phyloP scores from a whole-genome alignment of 306 rosid genomes.

The Gastrolobium bilobum region DNA sequence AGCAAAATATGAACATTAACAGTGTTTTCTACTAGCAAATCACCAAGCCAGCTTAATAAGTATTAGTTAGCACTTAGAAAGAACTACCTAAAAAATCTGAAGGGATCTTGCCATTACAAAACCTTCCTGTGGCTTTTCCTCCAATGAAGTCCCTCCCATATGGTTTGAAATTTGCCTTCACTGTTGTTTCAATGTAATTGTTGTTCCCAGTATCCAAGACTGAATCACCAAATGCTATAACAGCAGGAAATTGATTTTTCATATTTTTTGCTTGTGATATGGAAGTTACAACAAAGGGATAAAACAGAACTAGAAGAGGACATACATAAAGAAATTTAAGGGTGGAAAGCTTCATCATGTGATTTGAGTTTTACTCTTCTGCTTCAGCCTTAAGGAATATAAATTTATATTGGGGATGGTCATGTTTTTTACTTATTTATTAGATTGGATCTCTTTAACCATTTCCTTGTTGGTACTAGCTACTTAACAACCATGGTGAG shows the following conservation, averaged over 20 bases:
- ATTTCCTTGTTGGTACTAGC: slow-evolving; percentile 12
- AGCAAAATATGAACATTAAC: slow-evolving; percentile 15
- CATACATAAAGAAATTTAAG: slow-evolving; percentile 14
- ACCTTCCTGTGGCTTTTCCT: slow-evolving; percentile 50
- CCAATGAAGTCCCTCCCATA: slow-evolving; percentile 51
- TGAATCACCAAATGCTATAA: slow-evolving; percentile 52
- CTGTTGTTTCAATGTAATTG: slow-evolving; percentile 27
- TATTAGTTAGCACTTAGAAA: slow-evolving; percentile 19
- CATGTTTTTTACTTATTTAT: slow-evolving; percentile 2
- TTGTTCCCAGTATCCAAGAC: slow-evolving; percentile 54
- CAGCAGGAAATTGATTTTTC: slow-evolving; percentile 40
- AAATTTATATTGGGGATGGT: slow-evolving; percentile 8
- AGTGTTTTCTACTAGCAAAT: background rate
- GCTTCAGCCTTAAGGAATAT: background rate
- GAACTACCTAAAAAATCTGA: slow-evolving; percentile 49
- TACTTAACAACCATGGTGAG: slow-evolving; percentile 23
- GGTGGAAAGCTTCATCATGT: slow-evolving; percentile 44
- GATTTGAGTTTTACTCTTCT: slow-evolving; percentile 17
- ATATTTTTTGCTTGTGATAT: background rate
- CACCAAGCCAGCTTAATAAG: background rate
- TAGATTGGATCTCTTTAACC: slow-evolving; percentile 2
- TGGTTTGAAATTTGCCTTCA: slow-evolving; percentile 43
- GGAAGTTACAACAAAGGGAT: slow-evolving; percentile 38
- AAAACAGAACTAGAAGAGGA: slow-evolving; percentile 3
- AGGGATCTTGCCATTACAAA: slow-evolving; percentile 52